Evolutionary conservation across 1,284 basidiomycete species (phyloP).

Genomic region (Laetiporus sulphureus): DNA sequence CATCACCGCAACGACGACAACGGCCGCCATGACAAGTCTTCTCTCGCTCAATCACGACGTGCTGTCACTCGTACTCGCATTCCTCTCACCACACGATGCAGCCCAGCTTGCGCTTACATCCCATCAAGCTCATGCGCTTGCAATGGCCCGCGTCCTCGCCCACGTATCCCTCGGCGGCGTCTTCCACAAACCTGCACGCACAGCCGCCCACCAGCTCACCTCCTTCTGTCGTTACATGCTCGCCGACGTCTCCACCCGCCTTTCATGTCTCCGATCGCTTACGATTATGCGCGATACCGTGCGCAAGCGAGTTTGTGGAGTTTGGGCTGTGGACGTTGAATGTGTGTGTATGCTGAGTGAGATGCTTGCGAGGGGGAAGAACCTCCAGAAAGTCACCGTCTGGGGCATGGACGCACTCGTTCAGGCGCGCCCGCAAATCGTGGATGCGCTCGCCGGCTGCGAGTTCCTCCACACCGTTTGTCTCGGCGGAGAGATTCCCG

Average conservation of each 20-base stretch:
- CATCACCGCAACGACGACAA: too few species aligned
- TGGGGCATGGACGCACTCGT: slow-evolving; percentile 6
- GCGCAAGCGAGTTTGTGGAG: neutral
- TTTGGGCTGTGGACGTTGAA: neutral
- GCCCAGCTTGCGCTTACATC: slow-evolving; percentile 4
- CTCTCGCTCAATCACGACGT: slow-evolving; percentile 5
- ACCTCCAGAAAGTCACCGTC: slow-evolving; percentile 6
- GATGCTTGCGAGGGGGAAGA: slow-evolving; percentile 1
- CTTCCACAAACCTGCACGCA: neutral
- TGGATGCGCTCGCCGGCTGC: slow-evolving; percentile 3
- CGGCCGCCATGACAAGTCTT: neutral
- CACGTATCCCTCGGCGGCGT: slow-evolving; percentile 3
- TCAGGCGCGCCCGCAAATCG: slow-evolving; percentile 2
- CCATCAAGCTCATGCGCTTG: slow-evolving; percentile 5
- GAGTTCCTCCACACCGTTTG: slow-evolving; percentile 1
- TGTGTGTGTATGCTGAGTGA: slow-evolving; percentile 1
- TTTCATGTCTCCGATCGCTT: slow-evolving; percentile 5
- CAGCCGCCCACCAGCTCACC: neutral
- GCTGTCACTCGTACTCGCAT: slow-evolving; percentile 1
- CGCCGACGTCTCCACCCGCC: neutral
- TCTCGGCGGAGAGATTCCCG: slow-evolving; percentile 4
- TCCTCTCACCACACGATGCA: slow-evolving; percentile 2
- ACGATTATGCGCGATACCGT: slow-evolving; percentile 3
- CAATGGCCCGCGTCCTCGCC: slow-evolving; percentile 5
- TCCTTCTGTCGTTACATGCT: neutral